Evolutionary conservation across 2,329 filamentous ascomycete genomes (phyloP).

Genomic region (Phyllosticta paracitricarpa): DNA sequence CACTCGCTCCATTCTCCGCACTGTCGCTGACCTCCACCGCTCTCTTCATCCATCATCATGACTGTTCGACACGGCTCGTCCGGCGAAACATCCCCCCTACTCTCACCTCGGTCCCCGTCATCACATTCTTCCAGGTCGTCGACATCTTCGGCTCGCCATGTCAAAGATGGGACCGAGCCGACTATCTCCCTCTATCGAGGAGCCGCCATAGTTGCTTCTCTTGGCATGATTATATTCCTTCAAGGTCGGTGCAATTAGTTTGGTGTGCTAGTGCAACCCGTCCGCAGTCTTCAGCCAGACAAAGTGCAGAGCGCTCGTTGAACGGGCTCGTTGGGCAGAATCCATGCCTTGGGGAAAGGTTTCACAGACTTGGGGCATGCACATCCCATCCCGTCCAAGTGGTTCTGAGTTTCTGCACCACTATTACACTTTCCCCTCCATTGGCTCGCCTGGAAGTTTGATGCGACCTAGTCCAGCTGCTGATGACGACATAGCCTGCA

Average conservation of each 20-base stretch:
- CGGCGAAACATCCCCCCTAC: constrained; percentile 5
- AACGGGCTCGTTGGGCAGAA: constrained; percentile 16
- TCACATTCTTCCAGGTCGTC: constrained; percentile 3
- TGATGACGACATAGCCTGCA: constrained; percentile 39
- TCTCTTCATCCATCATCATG: not conserved
- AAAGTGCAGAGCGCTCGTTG: constrained; percentile 13
- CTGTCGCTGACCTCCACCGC: not conserved
- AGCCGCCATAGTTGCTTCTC: constrained; percentile 40
- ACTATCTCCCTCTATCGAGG: constrained; percentile 1
- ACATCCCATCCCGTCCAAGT: not conserved
- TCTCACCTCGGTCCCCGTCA: not conserved
- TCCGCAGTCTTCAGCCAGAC: not conserved
- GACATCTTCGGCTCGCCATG: not conserved
- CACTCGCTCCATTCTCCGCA: not conserved
- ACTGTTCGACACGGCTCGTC: not conserved
- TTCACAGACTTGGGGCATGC: not conserved
- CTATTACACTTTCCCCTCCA: not conserved
- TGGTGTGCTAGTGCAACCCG: not conserved
- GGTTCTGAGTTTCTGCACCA: constrained; percentile 2
- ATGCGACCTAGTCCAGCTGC: not conserved
- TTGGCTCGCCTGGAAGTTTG: not conserved
- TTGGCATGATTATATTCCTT: constrained; percentile 50
- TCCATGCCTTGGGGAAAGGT: not conserved
- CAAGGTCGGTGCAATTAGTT: constrained; percentile 38
- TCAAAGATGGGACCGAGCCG: not conserved